Conservation (phyloP, 2,329 filamentous ascomycete species). For the Lachnellula hyalina region DNA sequence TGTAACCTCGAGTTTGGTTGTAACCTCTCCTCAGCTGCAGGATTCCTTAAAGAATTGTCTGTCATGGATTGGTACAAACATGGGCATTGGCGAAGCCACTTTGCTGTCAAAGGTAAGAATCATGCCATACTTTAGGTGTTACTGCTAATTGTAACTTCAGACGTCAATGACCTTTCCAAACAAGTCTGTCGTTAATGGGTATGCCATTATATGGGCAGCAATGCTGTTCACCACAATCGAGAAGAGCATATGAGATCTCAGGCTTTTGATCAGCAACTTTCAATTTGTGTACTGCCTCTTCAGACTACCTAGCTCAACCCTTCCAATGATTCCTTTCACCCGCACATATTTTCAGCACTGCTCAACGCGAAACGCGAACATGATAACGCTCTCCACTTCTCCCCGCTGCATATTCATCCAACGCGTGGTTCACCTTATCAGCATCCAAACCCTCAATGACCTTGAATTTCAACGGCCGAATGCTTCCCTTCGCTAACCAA, state of each 20-base stretch:
- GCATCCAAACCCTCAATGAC: background rate
- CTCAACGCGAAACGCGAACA: background rate
- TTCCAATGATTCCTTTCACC: too few species aligned
- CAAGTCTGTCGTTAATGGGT: background rate
- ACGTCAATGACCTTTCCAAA: background rate
- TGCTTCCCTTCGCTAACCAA: background rate
- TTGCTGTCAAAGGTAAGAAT: constrained; percentile 21
- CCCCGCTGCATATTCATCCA: background rate
- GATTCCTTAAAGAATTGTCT: constrained; percentile 20
- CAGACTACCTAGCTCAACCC: background rate
- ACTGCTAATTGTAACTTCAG: background rate
- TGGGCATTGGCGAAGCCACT: constrained; percentile 28
- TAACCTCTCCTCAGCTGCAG: constrained; percentile 10
- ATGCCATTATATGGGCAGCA: constrained; percentile 1
- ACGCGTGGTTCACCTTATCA: background rate
- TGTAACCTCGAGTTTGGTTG: constrained; percentile 15
- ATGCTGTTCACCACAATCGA: background rate
- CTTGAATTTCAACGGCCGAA: background rate
- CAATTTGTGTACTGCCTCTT: background rate
- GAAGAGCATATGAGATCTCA: background rate
- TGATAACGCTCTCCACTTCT: background rate
- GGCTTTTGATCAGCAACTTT: background rate
- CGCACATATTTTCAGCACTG: too few species aligned
- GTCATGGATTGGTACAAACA: constrained; percentile 25
- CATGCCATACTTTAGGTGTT: background rate